Conservation (phyloP, 2,329 filamentous ascomycete species). For the Colletotrichum sp. region DNA sequence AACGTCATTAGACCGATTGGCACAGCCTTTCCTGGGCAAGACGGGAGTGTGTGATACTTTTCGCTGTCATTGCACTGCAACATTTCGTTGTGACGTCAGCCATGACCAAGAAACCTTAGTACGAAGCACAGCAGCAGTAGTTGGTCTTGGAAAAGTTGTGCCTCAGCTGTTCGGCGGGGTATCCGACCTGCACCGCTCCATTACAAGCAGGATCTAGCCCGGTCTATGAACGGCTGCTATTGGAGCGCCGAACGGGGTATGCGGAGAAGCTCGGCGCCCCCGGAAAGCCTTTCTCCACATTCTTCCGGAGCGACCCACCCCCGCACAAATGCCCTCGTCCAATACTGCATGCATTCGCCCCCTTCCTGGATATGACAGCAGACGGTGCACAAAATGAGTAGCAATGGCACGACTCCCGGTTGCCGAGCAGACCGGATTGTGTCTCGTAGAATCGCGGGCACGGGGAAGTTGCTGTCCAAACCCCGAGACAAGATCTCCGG, state of each 20-base stretch:
- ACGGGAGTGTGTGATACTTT: background rate
- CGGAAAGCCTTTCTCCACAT: conserved; percentile 1
- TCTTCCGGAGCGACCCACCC: background rate
- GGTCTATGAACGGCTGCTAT: background rate
- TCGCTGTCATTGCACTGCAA: conserved; percentile 6
- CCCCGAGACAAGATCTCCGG: background rate
- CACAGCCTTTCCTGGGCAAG: background rate
- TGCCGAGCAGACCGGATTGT: background rate
- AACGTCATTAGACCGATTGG: background rate
- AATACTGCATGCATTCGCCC: background rate
- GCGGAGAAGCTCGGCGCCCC: background rate
- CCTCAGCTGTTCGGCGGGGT: background rate
- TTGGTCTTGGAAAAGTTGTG: background rate
- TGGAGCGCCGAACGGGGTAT: background rate
- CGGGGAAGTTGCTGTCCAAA: background rate
- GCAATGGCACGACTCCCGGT: background rate
- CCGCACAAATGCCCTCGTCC: background rate
- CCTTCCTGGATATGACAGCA: background rate
- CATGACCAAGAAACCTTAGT: background rate
- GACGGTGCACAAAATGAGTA: background rate
- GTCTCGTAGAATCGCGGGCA: background rate
- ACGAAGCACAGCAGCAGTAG: background rate
- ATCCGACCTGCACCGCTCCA: background rate
- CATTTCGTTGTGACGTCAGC: conserved; percentile 12
- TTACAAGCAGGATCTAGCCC: background rate